A percentile compares a stretch with the other conserved stretches of the same genome.
Evolutionary conservation across 2,329 filamentous ascomycete species (phyloP).

Genomic region (Fusarium algeriense): DNA sequence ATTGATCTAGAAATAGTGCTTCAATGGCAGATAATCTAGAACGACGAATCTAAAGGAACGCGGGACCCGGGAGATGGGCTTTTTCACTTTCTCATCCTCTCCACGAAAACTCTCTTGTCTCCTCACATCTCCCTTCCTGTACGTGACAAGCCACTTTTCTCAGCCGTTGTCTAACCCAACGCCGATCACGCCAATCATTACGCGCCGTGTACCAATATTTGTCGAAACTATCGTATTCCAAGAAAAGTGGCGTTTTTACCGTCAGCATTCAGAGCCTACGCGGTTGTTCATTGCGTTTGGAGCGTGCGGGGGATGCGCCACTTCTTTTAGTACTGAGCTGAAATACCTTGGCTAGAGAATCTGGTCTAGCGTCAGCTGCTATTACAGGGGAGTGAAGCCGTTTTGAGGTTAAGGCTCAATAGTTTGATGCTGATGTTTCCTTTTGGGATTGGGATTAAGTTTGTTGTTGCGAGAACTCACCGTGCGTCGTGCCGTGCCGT

Average conservation of each 20-base stretch:
- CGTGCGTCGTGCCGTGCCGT: slow-evolving; percentile 1
- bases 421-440: not conserved
- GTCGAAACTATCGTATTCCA: not conserved
- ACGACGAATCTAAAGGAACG: not conserved
- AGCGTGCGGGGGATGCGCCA: not conserved
- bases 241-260: not conserved
- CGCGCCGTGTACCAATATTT: not conserved
- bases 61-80: not conserved
- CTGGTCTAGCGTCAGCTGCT: not conserved
- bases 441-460: not conserved
- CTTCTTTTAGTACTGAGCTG: not conserved
- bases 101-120: not conserved
- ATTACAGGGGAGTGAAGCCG: not conserved
- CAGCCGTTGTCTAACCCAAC: not conserved
- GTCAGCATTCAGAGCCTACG: not conserved
- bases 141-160: not conserved
- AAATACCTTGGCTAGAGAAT: not conserved
- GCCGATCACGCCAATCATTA: not conserved
- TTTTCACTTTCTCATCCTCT: not conserved
- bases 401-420: not conserved
- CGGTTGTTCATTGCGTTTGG: not conserved
- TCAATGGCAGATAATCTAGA: not conserved
- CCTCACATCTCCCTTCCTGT: not conserved
- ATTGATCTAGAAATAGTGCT: accelerated
- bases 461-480: not conserved